Evolutionary conservation across 306 rosid species (phyloP).

Genomic region (Acacia confusa): DNA sequence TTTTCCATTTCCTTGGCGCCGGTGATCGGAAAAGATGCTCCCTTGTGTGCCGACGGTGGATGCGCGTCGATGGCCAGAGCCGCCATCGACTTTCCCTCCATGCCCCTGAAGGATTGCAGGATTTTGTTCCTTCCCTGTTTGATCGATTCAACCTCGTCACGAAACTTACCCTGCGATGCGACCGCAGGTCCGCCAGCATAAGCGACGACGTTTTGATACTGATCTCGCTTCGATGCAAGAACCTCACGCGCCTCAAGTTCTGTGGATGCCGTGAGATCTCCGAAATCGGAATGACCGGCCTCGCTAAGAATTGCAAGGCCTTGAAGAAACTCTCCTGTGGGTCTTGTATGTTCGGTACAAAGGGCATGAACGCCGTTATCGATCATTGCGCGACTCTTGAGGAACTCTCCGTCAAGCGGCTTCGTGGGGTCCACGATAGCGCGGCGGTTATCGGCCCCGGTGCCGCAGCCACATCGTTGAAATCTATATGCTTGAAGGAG

Average conservation of each 20-base stretch:
- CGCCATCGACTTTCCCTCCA: constrained; percentile 62
- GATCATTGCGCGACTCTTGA: constrained; percentile 56
- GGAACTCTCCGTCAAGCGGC: constrained; percentile 78
- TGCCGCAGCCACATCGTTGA: constrained; percentile 47
- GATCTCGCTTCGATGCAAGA: constrained; percentile 65
- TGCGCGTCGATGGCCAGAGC: constrained; percentile 60
- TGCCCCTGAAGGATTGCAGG: constrained; percentile 48
- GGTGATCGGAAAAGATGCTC: constrained; percentile 65
- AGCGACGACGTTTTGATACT: constrained; percentile 59
- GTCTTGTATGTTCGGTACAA: constrained; percentile 65
- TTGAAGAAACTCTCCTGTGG: constrained; percentile 74
- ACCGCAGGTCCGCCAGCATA: constrained; percentile 63
- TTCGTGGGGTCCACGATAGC: constrained; percentile 55
- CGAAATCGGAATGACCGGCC: constrained; percentile 52
- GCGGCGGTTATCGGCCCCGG: constrained; percentile 47
- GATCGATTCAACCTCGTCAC: constrained; percentile 71
- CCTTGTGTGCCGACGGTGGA: constrained; percentile 66
- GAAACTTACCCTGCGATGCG: constrained; percentile 67
- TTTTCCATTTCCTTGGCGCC: constrained; percentile 59
- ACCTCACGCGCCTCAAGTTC: constrained; percentile 68
- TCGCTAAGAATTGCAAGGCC: constrained; percentile 59
- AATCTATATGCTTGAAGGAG: constrained; percentile 66
- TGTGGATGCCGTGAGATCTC: constrained; percentile 71
- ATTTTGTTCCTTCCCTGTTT: constrained; percentile 54
- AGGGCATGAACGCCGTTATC: constrained; percentile 61